phyloP scores from a whole-genome alignment of 78 protist genomes.

The Bodo saltans region DNA sequence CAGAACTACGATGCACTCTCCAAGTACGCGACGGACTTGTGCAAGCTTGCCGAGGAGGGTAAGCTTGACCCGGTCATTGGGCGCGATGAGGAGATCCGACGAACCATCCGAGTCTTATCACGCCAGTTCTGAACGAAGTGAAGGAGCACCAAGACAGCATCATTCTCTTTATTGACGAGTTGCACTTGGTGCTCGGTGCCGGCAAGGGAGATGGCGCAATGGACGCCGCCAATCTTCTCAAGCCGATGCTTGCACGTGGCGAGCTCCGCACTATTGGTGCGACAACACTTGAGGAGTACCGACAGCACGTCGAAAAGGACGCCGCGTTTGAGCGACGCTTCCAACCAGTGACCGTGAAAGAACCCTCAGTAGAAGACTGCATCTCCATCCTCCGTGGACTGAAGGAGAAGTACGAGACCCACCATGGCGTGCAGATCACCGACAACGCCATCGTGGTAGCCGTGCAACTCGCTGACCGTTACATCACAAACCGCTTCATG shows the following conservation, averaged over 20 bases:
- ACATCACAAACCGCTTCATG: slow-evolving; percentile 87
- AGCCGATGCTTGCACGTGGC: slow-evolving; percentile 98
- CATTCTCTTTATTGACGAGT: slow-evolving; percentile 97
- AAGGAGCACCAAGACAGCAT: slow-evolving; percentile 70
- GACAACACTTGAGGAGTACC: slow-evolving; percentile 95
- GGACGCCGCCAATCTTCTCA: slow-evolving; percentile 98
- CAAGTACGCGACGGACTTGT: slow-evolving; percentile 76
- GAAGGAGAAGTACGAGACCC: slow-evolving; percentile 77
- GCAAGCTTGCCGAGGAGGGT: slow-evolving; percentile 76
- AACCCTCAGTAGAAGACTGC: slow-evolving; percentile 90
- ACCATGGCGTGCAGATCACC: slow-evolving; percentile 89
- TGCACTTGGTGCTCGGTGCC: slow-evolving; percentile 95
- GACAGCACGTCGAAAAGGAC: slow-evolving; percentile 93
- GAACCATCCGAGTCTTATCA: slow-evolving; percentile 72
- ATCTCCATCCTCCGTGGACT: slow-evolving; percentile 95
- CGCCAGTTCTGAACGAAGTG: slow-evolving; percentile 85
- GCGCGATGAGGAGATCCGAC: slow-evolving; percentile 94
- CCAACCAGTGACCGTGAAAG: slow-evolving; percentile 78
- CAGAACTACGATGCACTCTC: slow-evolving; percentile 34
- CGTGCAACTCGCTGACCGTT: slow-evolving; percentile 80
- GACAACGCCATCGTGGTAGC: slow-evolving; percentile 94
- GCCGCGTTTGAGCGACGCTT: slow-evolving; percentile 96
- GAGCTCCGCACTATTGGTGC: slow-evolving; percentile 96
- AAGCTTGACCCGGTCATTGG: slow-evolving; percentile 97
- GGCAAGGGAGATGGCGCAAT: slow-evolving; percentile 84